Evolutionary conservation across 352 stramenopile species (phyloP).

Genomic region (Aphanomyces stellatus): DNA sequence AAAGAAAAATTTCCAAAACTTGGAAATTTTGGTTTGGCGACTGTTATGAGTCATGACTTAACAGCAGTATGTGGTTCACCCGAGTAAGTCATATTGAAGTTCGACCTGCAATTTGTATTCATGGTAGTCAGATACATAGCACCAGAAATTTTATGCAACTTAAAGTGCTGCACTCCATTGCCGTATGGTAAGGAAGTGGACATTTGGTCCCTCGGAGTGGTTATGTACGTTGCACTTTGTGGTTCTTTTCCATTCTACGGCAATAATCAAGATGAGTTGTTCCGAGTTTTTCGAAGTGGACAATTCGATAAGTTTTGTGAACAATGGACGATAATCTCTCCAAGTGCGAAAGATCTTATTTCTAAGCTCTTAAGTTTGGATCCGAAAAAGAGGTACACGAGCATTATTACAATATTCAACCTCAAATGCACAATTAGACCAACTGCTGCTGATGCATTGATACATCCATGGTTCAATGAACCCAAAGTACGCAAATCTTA

Average conservation of each 20-base stretch:
- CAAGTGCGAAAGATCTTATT: neutral
- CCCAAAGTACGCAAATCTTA: neutral
- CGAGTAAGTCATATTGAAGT: conserved; percentile 6
- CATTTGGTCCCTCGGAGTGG: conserved; percentile 2
- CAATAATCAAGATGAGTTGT: neutral
- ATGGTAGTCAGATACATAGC: neutral
- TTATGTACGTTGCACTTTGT: conserved; percentile 1
- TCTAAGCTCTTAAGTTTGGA: neutral
- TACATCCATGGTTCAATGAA: neutral
- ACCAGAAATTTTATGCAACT: conserved; percentile 8
- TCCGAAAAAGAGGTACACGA: neutral
- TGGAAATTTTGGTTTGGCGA: neutral
- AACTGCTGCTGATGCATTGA: neutral
- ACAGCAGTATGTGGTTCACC: neutral
- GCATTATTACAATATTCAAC: neutral
- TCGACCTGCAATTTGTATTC: neutral
- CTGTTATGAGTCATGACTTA: neutral
- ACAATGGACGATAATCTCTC: neutral
- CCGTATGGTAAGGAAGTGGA: conserved; percentile 1
- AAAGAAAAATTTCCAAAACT: neutral
- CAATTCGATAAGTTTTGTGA: neutral
- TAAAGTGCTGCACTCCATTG: neutral
- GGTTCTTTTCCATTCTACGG: neutral
- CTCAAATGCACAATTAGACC: neutral
- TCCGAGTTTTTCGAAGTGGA: neutral